Percentiles rank a stretch among this genome's conserved stretches.
phyloP scores from a whole-genome alignment of 78 protist species.

The Dictyostelium capitatum region DNA sequence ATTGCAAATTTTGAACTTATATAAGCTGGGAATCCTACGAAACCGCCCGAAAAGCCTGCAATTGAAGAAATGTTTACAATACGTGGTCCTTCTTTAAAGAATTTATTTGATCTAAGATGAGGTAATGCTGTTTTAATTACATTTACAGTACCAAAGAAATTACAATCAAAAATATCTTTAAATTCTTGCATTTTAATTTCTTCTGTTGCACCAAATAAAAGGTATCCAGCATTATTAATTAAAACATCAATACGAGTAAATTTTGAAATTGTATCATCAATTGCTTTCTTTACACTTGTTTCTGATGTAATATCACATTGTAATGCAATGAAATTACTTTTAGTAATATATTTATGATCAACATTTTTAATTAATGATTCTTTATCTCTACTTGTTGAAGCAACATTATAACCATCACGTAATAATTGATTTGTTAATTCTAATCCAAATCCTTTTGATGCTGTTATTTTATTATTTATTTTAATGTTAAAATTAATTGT shows the following conservation, averaged over 20 bases:
- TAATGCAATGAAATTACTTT: constrained; percentile 9
- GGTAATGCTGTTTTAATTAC: constrained; percentile 23
- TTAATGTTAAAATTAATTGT: too few relatives aligned
- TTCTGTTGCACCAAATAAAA: background rate
- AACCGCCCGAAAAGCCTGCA: background rate
- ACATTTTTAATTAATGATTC: background rate
- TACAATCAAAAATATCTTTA: constrained; percentile 5
- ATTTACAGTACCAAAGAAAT: constrained; percentile 21
- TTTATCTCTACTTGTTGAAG: constrained; percentile 30
- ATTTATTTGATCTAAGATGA: background rate
- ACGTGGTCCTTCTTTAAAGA: background rate
- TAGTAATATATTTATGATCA: background rate
- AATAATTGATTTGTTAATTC: background rate
- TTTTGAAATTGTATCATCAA: background rate
- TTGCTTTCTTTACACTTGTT: constrained; percentile 16
- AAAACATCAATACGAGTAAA: constrained; percentile 42
- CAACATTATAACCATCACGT: constrained; percentile 11
- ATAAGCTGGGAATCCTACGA: background rate
- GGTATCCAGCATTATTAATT: constrained; percentile 63
- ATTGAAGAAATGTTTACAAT: constrained; percentile 31
- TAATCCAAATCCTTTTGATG: constrained; percentile 20
- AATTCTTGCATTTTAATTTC: background rate
- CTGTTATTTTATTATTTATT: too few relatives aligned
- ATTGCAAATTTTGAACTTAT: constrained; percentile 29
- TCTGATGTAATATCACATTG: constrained; percentile 20